Evolutionary conservation across 129 eudicot species (phyloP), one percentile per base, ranked within the genome.

Genomic region (Artemisia argyi): DNA sequence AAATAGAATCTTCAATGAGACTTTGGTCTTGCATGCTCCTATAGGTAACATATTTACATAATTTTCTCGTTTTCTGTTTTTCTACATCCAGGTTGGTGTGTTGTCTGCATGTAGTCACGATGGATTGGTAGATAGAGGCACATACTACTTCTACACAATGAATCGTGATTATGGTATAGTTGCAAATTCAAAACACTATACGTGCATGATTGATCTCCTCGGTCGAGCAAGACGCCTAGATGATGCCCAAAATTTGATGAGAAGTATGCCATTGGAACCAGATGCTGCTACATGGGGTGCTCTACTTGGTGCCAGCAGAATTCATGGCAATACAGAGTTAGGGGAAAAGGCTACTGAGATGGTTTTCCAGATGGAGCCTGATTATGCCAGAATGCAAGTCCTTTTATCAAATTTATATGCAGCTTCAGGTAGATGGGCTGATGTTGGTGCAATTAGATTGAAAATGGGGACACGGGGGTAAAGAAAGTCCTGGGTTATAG

Each of bases 191-290:
- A 87, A 83, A 73, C 92, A 86, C 81, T 89, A 89, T 68, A 84
- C 90, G 18, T 89, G 88, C 83, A 84, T 84, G 88, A 78, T 89
- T 52, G 96, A 86, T 73, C 90, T 89, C n/a, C 76, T 86, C 20
- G 89, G 92, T 22, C 90, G 88, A 59, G 84, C 96, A 7, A 90
- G 92, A 5, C 82, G 83, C 58, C 63, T 89, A 48, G 78, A 89
- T 56, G 96, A 84, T 17, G 90, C 96, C 51, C 85, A 82, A 17
- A 28, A 61, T 26, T 42, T 61, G 16, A 61, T 61, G 7, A 61
- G 24, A 28, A 13, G 7, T 28, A 61, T 61, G 47, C 66, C 66
- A 13, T 26, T 61, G 28, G 66, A 61, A 61, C 66, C 66, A 28
- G 47, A 61, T 61, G 66, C 44, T 17, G 66, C 66, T 26, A 61